Evolutionary conservation across 139 green algal species (phyloP), one percentile per base, ranked within the genome.

Genomic region (Astrephomene gubernaculifera): DNA sequence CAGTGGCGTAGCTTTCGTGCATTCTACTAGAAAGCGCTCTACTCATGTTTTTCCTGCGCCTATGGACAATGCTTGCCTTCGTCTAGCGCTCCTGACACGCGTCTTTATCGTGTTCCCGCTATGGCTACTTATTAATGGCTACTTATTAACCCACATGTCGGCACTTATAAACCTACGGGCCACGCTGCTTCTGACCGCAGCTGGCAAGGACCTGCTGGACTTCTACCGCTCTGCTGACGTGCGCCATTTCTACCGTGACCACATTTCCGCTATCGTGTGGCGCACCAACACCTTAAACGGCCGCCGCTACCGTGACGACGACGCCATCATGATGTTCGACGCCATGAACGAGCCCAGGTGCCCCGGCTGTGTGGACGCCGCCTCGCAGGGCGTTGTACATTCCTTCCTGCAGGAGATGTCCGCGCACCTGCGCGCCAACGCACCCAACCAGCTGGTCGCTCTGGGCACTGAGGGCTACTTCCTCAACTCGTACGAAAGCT

Each of bases 401-500:
- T 6, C 25, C 33, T 85, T 61, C 41, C 65, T 76, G 17, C 0
- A 33, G 9, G 44, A 76, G 65, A 68, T 78, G 44, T 14, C 63
- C 9, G 33, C 33, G 0, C 45, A 64, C 64, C 43, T 85, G 8
- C 41, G 43, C 10, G n/a, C 33, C 67, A n/a, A n/a, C n/a, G n/a
- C n/a, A n/a, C n/a, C n/a, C n/a, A n/a, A n/a, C n/a, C n/a, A n/a
- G n/a, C n/a, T 86, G 65, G 52, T 79, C 33, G 67, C 80, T 24
- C 36, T 68, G n/a, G 80, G 80, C 67, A 86, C 80, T 14, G 80
- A 86, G 71, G 79, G 80, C 54, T 86, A 79, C 49, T 86, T 86
- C 27, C 35, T 86, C 27, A 76, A 76, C 41, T 41, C 41, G 6
- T 76, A 76, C 29, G 69, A 76, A 14, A 41, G 29, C 5, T 76